Conservation (phyloP, 1,284 basidiomycete genomes). For the Cryptococcus sp. region DNA sequence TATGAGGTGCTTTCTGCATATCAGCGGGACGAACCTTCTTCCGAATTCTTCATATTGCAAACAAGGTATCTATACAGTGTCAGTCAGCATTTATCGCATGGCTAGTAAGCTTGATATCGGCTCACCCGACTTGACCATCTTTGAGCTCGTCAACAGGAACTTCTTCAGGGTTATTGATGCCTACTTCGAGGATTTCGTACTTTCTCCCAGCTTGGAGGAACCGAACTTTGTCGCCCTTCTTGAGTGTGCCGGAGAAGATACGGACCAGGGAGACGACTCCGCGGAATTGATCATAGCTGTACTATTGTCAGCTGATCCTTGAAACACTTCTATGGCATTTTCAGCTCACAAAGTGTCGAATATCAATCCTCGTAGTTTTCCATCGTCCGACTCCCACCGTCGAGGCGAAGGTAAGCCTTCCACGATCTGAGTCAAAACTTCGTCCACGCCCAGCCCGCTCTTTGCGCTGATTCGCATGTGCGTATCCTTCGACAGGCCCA, state of each 20-base stretch:
- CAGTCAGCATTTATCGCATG: background rate
- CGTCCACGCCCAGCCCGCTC: conserved; percentile 74
- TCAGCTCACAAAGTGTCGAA: conserved; percentile 83
- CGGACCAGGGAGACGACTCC: conserved; percentile 93
- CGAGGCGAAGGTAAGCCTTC: conserved; percentile 75
- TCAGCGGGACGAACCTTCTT: conserved; percentile 68
- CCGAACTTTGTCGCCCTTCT: conserved; percentile 82
- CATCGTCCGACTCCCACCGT: conserved; percentile 45
- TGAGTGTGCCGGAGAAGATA: conserved; percentile 62
- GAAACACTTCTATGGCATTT: background rate
- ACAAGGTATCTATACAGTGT: conserved; percentile 51
- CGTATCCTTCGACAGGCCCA: conserved; percentile 71
- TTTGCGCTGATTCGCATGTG: conserved; percentile 87
- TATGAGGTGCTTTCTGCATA: too few relatives aligned
- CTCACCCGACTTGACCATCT: conserved; percentile 88
- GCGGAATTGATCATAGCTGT: conserved; percentile 91
- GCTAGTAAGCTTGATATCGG: conserved; percentile 44
- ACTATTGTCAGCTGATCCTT: conserved; percentile 2
- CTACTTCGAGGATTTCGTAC: conserved; percentile 90
- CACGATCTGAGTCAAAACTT: conserved; percentile 77
- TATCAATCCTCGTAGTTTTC: conserved; percentile 77
- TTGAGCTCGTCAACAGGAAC: conserved; percentile 67
- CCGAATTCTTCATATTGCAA: conserved; percentile 97
- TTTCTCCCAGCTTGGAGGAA: conserved; percentile 84
- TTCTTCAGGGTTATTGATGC: conserved; percentile 90